Base-by-base conservation (phyloP, 2,329 filamentous ascomycete genomes). In the Aspergillus novoparasiticus region DNA sequence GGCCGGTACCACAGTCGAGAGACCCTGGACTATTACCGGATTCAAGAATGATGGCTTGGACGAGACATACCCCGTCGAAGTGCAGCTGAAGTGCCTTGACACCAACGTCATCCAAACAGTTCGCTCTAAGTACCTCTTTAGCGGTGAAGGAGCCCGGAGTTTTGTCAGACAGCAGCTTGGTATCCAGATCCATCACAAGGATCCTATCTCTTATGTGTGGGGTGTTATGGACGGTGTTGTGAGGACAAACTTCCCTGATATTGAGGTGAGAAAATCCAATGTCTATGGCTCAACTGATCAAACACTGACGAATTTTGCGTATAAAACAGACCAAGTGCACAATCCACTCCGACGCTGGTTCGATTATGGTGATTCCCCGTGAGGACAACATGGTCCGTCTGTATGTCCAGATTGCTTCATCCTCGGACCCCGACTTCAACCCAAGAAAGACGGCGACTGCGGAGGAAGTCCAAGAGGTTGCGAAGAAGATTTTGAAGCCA, bases 51-150 rank as follows among this genome's bases (percentile, higher is more conserved):
- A 87, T 71, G 85, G 83, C 32, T 77, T 80, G 60, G 84, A 88
- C 68, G 83, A 87, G 68, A 86, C 87, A 28, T 96, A 95, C 73
- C 94, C 93, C 0, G 91, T 97, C 1, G 85, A 91, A 68, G 93
- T 97, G 32, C 84, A 88, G 63, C 80, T 97, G 55, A 87, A 90
- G 73, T 90, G 94, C 70, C 83, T 93, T 16, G 90, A 96, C 71
- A 91, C 91, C 34, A 87, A 86, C 26, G 80, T 83, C 10, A 83
- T 83, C 43, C 90, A 96, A 79, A 93, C 82, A 1, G 81, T 88
- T 12, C 81, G 85, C 61, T 78, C 86, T 46, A 89, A 88, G 76
- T 89, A 88, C 64, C 76, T 89, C 14, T 89, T 88, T 76, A 86
- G 85, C 70, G 87, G 85, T 43, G 87, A 89, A 75, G 87, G 87